Evolutionary conservation across 257 asterid genomes (phyloP).

Genomic region (Solanum dulcamara): DNA sequence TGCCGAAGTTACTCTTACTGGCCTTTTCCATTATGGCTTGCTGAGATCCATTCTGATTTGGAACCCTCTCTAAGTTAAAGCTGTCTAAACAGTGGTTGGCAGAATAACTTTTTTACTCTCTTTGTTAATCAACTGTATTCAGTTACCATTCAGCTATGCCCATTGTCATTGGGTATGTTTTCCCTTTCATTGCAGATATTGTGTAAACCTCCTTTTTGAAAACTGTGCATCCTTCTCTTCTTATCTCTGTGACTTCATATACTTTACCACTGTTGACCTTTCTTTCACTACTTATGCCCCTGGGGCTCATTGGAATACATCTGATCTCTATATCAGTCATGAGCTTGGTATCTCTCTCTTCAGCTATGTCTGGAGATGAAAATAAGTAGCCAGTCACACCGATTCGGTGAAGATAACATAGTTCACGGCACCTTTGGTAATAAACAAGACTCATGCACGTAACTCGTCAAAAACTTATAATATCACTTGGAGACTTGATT

Average conservation of each 20-base stretch:
- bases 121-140: neutral
- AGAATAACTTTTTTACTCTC: neutral
- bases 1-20: neutral
- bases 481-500: neutral
- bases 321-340: neutral
- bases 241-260: neutral
- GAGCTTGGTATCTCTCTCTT: neutral
- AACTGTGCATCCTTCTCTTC: neutral
- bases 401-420: neutral
- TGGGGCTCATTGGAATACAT: neutral
- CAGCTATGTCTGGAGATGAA: neutral
- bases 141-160: neutral
- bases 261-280: neutral
- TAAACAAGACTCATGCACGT: neutral
- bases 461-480: neutral
- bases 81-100: neutral
- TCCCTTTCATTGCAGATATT: neutral
- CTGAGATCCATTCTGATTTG: neutral
- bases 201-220: neutral
- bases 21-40: neutral
- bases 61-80: neutral
- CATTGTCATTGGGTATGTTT: neutral
- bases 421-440: neutral
- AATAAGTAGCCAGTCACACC: neutral
- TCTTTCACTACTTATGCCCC: neutral